These are phyloP conservation scores for Heliamphora pulchella DNA, from an alignment of 179 eudicot species.

Conservation along the genomic window DNA sequence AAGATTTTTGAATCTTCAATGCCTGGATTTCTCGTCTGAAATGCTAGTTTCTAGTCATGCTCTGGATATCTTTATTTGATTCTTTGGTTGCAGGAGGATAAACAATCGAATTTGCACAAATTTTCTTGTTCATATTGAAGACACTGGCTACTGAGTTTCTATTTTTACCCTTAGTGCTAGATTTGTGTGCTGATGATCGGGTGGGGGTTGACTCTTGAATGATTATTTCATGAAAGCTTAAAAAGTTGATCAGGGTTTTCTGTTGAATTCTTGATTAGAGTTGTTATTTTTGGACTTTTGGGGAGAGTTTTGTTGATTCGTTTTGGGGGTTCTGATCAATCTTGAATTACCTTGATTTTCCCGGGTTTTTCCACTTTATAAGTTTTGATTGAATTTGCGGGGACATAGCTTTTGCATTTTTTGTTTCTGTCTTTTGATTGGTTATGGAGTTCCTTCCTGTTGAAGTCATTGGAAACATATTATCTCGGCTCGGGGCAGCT, in stretches of 20 bases:
- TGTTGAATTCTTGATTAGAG: conserved; percentile 7
- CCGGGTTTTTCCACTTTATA: background rate
- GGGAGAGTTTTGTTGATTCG: background rate
- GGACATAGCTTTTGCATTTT: background rate
- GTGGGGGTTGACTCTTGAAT: background rate
- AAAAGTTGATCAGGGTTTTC: background rate
- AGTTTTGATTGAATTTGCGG: conserved; percentile 6
- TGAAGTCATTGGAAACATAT: conserved; percentile 88
- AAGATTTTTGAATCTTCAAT: background rate
- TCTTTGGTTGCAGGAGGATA: conserved; percentile 6
- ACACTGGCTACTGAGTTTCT: conserved; percentile 3
- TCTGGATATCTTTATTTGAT: background rate
- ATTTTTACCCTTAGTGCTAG: background rate
- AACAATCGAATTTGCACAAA: background rate
- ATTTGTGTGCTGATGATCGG: background rate
- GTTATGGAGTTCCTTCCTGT: conserved; percentile 79
- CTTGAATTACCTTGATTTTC: background rate
- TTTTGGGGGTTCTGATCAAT: background rate
- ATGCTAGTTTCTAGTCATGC: background rate
- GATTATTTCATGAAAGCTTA: background rate
- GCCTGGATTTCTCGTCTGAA: background rate
- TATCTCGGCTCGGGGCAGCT: conserved; percentile 71
- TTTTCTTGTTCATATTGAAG: background rate
- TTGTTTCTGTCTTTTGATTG: background rate
- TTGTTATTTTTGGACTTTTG: background rate